Conservation (phyloP, 1,139 yeast species). For the Candida anutae region DNA sequence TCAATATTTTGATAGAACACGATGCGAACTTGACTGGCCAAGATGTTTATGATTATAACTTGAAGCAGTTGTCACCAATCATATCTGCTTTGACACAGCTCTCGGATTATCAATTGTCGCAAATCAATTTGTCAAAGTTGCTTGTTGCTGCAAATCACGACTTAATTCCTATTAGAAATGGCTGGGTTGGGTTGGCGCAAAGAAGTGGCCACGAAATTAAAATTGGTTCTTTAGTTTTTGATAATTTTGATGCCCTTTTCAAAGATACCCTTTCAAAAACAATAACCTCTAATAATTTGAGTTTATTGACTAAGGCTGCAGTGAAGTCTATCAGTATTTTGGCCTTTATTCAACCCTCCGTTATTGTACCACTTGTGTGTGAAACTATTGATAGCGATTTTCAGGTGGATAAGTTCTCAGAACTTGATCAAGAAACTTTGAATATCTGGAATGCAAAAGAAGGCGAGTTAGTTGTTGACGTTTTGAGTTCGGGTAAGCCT, state of each 20-base stretch:
- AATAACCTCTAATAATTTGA: conserved; percentile 6
- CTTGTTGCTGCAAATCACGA: conserved; percentile 52
- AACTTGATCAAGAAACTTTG: conserved; percentile 23
- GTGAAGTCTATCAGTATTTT: conserved; percentile 54
- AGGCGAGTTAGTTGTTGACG: conserved; percentile 64
- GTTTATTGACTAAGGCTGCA: conserved; percentile 35
- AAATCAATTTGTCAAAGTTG: conserved; percentile 28
- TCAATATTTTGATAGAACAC: conserved; percentile 7
- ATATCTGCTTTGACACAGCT: conserved; percentile 38
- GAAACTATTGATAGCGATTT: conserved; percentile 35
- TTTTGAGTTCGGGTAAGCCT: conserved; percentile 35
- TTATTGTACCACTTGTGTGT: conserved; percentile 47
- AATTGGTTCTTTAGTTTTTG: conserved; percentile 50
- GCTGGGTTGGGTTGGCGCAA: conserved; percentile 79
- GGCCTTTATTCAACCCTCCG: conserved; percentile 62
- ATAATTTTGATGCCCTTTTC: conserved; percentile 16
- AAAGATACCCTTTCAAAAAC: conserved; percentile 2
- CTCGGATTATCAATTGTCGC: conserved; percentile 15
- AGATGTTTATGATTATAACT: conserved; percentile 11
- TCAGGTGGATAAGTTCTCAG: conserved; percentile 21
- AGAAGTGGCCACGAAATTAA: conserved; percentile 44
- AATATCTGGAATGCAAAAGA: conserved; percentile 62
- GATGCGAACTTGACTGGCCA: conserved; percentile 13
- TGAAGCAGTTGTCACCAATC: conserved; percentile 29
- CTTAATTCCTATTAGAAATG: conserved; percentile 35